A percentile compares a stretch with the other conserved stretches of the same genome.
Evolutionary conservation across 495 filamentous ascomycete genomes (phyloP).

Genomic region (Tirmania nivea): DNA sequence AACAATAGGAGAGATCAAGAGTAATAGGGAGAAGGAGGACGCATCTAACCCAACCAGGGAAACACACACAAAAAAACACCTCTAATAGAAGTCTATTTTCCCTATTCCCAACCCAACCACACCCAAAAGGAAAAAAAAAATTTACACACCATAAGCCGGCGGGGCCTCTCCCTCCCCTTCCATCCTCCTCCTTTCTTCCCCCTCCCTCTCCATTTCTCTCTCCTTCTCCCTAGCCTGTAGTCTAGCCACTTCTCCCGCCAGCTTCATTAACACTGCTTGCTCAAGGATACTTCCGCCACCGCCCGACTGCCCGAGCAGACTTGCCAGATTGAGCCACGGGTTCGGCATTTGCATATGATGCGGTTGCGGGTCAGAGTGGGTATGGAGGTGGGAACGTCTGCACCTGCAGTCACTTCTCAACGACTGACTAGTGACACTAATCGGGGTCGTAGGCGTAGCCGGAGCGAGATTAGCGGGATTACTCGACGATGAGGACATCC

Average conservation of each 20-base stretch:
- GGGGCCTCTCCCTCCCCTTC: not conserved
- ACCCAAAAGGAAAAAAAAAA: not conserved
- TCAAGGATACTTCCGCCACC: slow-evolving; percentile 1
- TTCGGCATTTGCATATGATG: not conserved
- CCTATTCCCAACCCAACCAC: not conserved
- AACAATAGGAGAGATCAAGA: too few relatives aligned
- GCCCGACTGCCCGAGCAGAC: not conserved
- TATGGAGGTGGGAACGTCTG: not conserved
- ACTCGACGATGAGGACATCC: too few relatives aligned
- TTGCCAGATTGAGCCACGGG: not conserved
- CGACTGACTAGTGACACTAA: too few relatives aligned
- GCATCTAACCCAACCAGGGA: too few relatives aligned
- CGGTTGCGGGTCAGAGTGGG: not conserved
- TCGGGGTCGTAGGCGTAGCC: too few relatives aligned
- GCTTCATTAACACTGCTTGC: slow-evolving; percentile 3
- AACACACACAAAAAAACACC: too few relatives aligned
- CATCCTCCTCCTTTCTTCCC: not conserved
- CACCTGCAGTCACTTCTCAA: too few relatives aligned
- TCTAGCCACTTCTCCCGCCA: slow-evolving; percentile 2
- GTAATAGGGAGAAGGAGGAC: too few relatives aligned
- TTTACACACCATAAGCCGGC: not conserved
- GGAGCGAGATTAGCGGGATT: too few relatives aligned
- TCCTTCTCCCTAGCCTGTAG: not conserved
- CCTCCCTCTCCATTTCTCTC: not conserved
- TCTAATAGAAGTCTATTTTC: too few relatives aligned